Percentiles rank a stretch among this genome's conserved stretches.
Evolutionary conservation across 2,329 filamentous ascomycete species (phyloP).

Genomic region (Penicillium sp.): DNA sequence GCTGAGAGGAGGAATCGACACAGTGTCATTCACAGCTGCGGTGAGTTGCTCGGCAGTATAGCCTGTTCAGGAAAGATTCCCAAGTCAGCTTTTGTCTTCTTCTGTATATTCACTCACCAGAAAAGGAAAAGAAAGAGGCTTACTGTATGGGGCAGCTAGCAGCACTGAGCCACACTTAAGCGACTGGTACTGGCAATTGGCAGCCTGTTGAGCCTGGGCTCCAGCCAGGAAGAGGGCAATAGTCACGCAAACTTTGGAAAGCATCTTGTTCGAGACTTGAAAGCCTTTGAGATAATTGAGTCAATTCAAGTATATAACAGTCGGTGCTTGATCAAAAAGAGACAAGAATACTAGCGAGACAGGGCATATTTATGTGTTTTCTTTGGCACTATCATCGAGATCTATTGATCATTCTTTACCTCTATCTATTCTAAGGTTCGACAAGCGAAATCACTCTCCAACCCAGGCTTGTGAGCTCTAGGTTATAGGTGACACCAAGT

Average conservation of each 20-base stretch:
- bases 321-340: background rate
- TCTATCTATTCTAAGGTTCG: background rate
- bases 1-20: conserved; percentile 11
- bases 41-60: conserved; percentile 15
- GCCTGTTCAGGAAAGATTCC: background rate
- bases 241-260: conserved; percentile 8
- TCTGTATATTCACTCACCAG: background rate
- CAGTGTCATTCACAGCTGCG: conserved; percentile 18
- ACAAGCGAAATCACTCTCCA: background rate
- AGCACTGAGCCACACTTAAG: conserved; percentile 17
- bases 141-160: conserved; percentile 16
- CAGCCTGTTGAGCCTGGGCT: conserved; percentile 16
- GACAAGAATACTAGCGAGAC: background rate
- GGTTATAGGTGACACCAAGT: background rate
- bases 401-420: background rate
- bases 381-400: background rate
- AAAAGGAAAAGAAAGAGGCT: background rate
- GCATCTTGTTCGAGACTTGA: conserved; percentile 9
- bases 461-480: background rate
- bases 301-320: background rate
- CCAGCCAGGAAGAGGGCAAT: conserved; percentile 13
- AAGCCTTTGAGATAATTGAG: background rate
- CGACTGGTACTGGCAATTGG: conserved; percentile 17
- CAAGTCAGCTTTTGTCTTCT: background rate
- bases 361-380: conserved; percentile 1